These are phyloP conservation scores for Eimeria brunetti DNA, from an alignment of 169 alveolate species.

Conservation along the genomic window DNA sequence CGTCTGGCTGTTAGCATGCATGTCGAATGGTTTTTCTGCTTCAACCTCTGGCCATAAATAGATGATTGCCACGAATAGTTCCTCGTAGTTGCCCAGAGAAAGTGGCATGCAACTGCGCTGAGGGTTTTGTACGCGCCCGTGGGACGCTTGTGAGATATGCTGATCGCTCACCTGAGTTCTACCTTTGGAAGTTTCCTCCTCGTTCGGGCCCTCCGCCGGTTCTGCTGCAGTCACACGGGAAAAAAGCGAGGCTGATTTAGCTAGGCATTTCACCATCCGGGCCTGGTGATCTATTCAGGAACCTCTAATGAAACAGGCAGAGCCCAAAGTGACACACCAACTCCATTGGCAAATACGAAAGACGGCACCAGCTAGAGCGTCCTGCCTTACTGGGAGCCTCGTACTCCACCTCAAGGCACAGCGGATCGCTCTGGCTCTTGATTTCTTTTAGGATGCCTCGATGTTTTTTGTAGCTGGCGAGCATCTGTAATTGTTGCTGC, in stretches of 20 bases:
- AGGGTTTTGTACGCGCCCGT: background rate
- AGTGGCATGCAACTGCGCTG: background rate
- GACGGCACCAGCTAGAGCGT: background rate
- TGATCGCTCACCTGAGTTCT: conserved; percentile 5
- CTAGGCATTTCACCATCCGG: background rate
- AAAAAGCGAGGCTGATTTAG: background rate
- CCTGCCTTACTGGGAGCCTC: conserved; percentile 3
- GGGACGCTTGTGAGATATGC: background rate
- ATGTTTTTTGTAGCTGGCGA: conserved; percentile 11
- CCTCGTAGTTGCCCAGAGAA: background rate
- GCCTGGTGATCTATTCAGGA: background rate
- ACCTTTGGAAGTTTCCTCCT: background rate
- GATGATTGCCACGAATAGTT: background rate
- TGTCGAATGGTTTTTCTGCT: background rate
- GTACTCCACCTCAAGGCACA: conserved; percentile 23
- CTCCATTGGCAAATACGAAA: background rate
- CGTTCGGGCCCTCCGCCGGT: background rate
- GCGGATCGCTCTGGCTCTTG: conserved; percentile 48
- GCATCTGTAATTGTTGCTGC: conserved; percentile 56
- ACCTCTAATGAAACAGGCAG: background rate
- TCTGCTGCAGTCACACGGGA: background rate
- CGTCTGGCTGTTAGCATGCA: background rate
- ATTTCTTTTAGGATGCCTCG: conserved; percentile 6
- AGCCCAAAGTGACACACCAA: background rate
- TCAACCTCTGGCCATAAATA: background rate